These are phyloP conservation scores for Paramecium caudatum DNA, from an alignment of 73 alveolate species.

Conservation along the genomic window DNA sequence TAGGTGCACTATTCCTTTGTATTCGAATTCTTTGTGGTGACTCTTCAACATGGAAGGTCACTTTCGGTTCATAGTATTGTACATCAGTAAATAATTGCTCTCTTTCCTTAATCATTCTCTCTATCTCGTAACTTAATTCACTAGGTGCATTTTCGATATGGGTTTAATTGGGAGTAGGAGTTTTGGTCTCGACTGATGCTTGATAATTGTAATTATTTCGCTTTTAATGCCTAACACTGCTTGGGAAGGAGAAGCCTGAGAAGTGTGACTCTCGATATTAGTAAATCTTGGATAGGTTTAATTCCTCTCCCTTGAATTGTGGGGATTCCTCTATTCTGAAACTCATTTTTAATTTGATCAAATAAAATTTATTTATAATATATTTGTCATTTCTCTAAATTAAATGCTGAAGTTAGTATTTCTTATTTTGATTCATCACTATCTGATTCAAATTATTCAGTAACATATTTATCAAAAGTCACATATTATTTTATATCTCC, in stretches of 20 bases:
- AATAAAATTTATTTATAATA: constrained; percentile 8
- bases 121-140: constrained; percentile 24
- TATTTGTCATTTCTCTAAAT: neutral
- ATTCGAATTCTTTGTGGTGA: constrained; percentile 27
- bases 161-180: constrained; percentile 43
- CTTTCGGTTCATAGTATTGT: constrained; percentile 33
- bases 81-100: constrained; percentile 33
- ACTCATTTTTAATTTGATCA: constrained; percentile 38
- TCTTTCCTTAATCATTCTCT: constrained; percentile 30
- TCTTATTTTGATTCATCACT: neutral
- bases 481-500: neutral
- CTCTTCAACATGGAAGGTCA: constrained; percentile 19
- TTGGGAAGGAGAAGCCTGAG: constrained; percentile 41
- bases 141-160: constrained; percentile 2
- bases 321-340: constrained; percentile 43
- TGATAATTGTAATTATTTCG: neutral
- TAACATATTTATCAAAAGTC: neutral
- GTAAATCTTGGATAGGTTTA: constrained; percentile 22
- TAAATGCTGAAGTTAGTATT: neutral
- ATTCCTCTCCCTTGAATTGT: constrained; percentile 1
- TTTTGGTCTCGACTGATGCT: constrained; percentile 46
- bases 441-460: constrained; percentile 22
- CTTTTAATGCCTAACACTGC: constrained; percentile 26
- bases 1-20: constrained; percentile 18
- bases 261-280: constrained; percentile 21